Evolutionary conservation across 2,329 filamentous ascomycete genomes (phyloP), one percentile per base, ranked within the genome.

Genomic region (Venturia asperata): DNA sequence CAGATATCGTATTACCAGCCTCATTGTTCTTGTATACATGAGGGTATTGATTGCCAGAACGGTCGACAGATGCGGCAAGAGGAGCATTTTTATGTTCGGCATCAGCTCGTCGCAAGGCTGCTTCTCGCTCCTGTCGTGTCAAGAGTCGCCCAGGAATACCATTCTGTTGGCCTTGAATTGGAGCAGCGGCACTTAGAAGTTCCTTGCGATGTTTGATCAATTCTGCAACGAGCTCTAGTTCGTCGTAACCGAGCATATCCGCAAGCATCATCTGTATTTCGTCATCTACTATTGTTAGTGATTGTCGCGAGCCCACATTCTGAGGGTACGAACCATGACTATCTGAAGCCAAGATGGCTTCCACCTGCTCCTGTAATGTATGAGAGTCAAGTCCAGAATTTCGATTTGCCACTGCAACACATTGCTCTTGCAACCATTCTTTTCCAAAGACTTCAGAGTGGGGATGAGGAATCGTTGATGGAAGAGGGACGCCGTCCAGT

Each of bases 141-240:
- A 95, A 82, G 5, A 97, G 80, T 62, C 83, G 83, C 3, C 81
- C 74, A 70, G 81, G 72, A 49, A 82, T 72, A 0, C 79, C 80
- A 68, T 83, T 76, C 64, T 77, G 78, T 65, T 74, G 73, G 10
- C 72, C 74, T 61, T 72, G 72, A 67, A 70, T 71, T 34, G 73
- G 64, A 6, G 74, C 71, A 24, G 71, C 70, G 5, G 64, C 75
- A 71, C 39, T 62, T 13, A 87, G 75, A 56, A 97, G 85, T 58
- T 90, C 84, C 63, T 83, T 79, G 63, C 92, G 85, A 73, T 93
- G 87, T 2, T 86, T 83, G 63, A 97, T 88, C n/a, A 97, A 79
- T 68, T 97, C 91, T 68, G 92, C 92, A 64, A 97, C 88, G 71
- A 99, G 87, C 69, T 99, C 93, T 21, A 99, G 81, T 72, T 97